phyloP scores from a whole-genome alignment of 164 flowering plant genomes.

The Sextonia rubra region DNA sequence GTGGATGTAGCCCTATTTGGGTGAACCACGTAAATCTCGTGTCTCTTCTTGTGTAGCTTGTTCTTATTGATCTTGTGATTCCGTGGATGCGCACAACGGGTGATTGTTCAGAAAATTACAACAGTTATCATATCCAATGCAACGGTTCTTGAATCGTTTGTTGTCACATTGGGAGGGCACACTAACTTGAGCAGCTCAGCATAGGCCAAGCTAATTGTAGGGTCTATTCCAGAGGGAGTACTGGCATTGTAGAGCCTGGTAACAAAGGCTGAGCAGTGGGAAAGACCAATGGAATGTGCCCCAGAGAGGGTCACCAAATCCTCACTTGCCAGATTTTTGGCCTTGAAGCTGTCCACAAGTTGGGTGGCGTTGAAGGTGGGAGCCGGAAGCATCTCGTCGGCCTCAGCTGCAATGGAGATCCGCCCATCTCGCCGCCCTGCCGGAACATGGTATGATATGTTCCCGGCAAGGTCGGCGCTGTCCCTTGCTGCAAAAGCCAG shows the following conservation, averaged over 20 bases:
- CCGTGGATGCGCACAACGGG: no score
- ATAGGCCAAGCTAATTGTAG: constrained; percentile 1
- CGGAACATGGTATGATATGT: constrained; percentile 4
- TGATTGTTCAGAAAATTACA: no score
- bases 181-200: neutral
- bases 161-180: constrained; percentile 7
- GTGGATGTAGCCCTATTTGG: no score
- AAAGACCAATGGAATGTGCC: constrained; percentile 15
- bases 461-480: constrained; percentile 1
- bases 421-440: constrained; percentile 10
- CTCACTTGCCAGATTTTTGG: constrained; percentile 5
- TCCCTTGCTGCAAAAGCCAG: constrained; percentile 15
- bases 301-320: constrained; percentile 17
- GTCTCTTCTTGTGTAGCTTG: no score
- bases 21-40: no score
- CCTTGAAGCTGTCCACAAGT: constrained; percentile 9
- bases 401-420: constrained; percentile 4
- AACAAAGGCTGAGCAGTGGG: constrained; percentile 8
- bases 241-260: constrained; percentile 24
- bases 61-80: no score
- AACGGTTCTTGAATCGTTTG: neutral
- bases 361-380: neutral
- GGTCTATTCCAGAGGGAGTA: neutral
- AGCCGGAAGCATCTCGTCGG: neutral
- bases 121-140: constrained; percentile 5